Conservation (phyloP, 140 eudicot species). For the Ambrosia hybrid region DNA sequence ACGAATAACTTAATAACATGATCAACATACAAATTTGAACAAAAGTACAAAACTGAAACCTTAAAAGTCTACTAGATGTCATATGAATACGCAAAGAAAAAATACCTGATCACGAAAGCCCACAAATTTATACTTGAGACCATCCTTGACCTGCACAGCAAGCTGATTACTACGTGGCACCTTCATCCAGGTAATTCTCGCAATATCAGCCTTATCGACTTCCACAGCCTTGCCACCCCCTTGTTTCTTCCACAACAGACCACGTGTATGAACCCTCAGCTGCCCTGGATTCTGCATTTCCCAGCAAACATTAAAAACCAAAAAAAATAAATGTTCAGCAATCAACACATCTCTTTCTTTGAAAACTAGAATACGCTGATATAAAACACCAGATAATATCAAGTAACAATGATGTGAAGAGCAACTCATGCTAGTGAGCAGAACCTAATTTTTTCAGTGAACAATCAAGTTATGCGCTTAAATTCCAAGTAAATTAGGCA, state of each 20-base stretch:
- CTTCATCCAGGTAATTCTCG: conserved; percentile 83
- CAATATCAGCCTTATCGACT: conserved; percentile 68
- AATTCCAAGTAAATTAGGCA: neutral
- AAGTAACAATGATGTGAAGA: neutral
- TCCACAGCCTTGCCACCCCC: conserved; percentile 99
- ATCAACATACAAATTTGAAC: neutral
- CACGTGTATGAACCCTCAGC: conserved; percentile 75
- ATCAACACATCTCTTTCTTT: neutral
- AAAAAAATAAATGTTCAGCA: neutral
- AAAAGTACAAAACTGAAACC: conserved; percentile 5
- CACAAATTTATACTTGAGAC: conserved; percentile 79
- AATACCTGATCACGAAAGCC: conserved; percentile 93
- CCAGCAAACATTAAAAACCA: conserved; percentile 17
- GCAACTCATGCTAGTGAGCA: neutral
- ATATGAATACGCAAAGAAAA: neutral
- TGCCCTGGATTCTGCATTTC: conserved; percentile 84
- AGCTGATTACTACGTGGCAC: conserved; percentile 90
- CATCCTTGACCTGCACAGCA: conserved; percentile 75
- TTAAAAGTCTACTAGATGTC: conserved; percentile 10
- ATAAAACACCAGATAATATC: neutral
- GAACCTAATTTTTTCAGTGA: neutral
- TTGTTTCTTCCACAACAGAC: conserved; percentile 88
- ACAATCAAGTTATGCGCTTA: neutral
- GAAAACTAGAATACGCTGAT: neutral
- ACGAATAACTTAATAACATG: neutral